A percentile compares a stretch with the other conserved stretches of the same genome.
These are phyloP conservation scores for Cinnamomum micranthum DNA, from an alignment of 164 flowering plant genomes.

Conservation along the genomic window DNA sequence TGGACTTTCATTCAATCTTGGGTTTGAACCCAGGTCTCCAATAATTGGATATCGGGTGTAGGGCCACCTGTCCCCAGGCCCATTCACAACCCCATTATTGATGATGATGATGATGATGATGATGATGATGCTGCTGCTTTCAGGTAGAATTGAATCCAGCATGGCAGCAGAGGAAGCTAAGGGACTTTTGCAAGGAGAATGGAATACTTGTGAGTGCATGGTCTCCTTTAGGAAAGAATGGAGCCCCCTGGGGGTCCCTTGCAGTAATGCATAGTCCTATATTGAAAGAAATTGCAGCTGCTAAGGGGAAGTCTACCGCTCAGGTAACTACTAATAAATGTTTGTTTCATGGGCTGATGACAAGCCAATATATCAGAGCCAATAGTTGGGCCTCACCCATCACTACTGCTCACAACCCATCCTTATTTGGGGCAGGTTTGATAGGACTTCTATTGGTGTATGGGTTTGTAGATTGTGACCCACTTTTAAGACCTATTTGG, in stretches of 20 bases:
- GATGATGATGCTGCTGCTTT: background rate
- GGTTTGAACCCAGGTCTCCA: too few species aligned
- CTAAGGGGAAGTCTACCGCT: slow-evolving; percentile 25
- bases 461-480: too few species aligned
- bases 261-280: slow-evolving; percentile 17
- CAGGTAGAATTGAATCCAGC: slow-evolving; percentile 30
- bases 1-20: background rate
- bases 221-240: slow-evolving; percentile 26
- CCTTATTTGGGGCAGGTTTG: too few species aligned
- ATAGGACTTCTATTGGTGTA: too few species aligned
- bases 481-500: too few species aligned
- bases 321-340: slow-evolving; percentile 16
- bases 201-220: slow-evolving; percentile 26
- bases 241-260: slow-evolving; percentile 22
- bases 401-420: too few species aligned
- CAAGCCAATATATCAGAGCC: too few species aligned
- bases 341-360: too few species aligned
- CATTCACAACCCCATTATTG: background rate
- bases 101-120: background rate
- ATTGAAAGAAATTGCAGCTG: slow-evolving; percentile 24
- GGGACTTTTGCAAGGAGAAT: slow-evolving; percentile 19
- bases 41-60: background rate
- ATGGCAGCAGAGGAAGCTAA: slow-evolving; percentile 27
- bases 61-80: background rate
- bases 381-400: too few species aligned